Evolutionary conservation across 306 rosid species (phyloP).

Genomic region (Abrus precatorius): DNA sequence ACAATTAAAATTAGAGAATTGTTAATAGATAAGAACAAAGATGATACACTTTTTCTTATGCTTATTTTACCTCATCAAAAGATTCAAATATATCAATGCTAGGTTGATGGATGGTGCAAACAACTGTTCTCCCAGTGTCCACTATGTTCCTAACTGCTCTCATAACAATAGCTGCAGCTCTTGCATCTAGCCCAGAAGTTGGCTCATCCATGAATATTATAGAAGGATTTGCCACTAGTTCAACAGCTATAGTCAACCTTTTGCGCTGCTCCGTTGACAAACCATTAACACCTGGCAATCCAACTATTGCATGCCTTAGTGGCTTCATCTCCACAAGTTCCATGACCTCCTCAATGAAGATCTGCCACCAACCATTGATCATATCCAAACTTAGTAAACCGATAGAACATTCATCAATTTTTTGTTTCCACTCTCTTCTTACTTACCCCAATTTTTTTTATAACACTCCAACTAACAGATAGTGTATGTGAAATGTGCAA

Average conservation of each 20-base stretch:
- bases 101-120: slow-evolving; percentile 72
- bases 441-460: not conserved
- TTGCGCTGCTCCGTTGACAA: slow-evolving; percentile 69
- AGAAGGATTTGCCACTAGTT: slow-evolving; percentile 68
- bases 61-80: slow-evolving; percentile 63
- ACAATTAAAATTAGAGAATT: slow-evolving; percentile 4
- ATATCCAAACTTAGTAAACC: slow-evolving; percentile 29
- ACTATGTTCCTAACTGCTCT: slow-evolving; percentile 62
- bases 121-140: slow-evolving; percentile 70
- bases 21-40: not conserved
- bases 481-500: not conserved
- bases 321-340: slow-evolving; percentile 69
- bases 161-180: slow-evolving; percentile 69
- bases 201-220: slow-evolving; percentile 76
- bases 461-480: not conserved
- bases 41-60: not conserved
- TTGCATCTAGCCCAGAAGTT: slow-evolving; percentile 69
- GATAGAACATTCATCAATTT: not conserved
- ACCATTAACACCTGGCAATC: slow-evolving; percentile 65
- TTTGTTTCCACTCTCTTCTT: not conserved
- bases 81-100: slow-evolving; percentile 68
- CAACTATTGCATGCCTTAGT: slow-evolving; percentile 59
- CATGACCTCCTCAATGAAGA: slow-evolving; percentile 66
- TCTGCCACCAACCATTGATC: slow-evolving; percentile 51
- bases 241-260: slow-evolving; percentile 68